phyloP scores from a whole-genome alignment of 1,139 yeast species.

The Lodderomyces metapsilosis region DNA sequence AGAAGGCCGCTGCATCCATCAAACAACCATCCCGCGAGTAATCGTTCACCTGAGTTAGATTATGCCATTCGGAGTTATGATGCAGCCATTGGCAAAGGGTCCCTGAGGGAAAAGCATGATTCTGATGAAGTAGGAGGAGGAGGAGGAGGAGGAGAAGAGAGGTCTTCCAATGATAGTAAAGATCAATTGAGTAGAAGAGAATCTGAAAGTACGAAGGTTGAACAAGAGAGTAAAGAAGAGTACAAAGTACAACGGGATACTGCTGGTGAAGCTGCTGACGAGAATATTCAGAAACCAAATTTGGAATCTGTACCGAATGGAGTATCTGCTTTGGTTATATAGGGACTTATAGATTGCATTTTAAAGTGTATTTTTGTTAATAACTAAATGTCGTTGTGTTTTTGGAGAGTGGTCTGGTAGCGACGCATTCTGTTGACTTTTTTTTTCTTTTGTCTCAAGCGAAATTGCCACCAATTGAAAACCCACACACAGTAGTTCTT shows the following conservation, averaged over 20 bases:
- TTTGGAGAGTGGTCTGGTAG: no score
- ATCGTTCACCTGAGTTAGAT: no score
- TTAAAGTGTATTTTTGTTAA: background rate
- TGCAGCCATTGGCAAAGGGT: no score
- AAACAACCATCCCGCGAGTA: no score
- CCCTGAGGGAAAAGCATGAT: no score
- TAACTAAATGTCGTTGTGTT: no score
- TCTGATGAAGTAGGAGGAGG: no score
- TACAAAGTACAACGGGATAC: no score
- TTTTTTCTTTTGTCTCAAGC: background rate
- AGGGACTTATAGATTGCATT: constrained; percentile 1
- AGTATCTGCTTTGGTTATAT: constrained; percentile 7
- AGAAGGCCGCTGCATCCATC: no score
- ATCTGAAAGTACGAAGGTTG: constrained; percentile 2
- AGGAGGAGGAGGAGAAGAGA: no score
- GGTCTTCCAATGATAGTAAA: background rate
- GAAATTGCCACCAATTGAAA: constrained; percentile 6
- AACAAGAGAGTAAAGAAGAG: constrained; percentile 2
- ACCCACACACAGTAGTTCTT: no score
- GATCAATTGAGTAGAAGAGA: background rate
- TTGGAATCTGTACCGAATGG: constrained; percentile 1
- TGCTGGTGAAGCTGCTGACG: constrained; percentile 5
- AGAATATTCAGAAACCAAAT: constrained; percentile 7
- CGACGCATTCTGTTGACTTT: background rate
- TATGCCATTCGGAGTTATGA: no score